Evolutionary conservation across 2,329 filamentous ascomycete genomes (phyloP), one percentile per base, ranked within the genome.

Genomic region (Sclerotinia spermophila): DNA sequence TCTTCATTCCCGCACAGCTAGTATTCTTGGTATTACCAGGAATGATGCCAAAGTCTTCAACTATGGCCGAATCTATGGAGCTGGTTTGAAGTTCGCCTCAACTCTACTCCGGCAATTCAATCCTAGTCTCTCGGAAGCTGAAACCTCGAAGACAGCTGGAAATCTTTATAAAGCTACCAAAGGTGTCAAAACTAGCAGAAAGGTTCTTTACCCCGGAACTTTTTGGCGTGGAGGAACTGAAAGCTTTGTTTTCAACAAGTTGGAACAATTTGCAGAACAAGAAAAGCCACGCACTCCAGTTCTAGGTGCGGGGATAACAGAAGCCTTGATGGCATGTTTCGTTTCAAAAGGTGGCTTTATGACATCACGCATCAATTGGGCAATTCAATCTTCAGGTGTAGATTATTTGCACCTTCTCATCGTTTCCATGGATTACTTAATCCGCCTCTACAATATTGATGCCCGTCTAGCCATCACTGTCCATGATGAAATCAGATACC

Each of bases 41-140:
- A 97, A 97, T 77, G 90, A 97, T 77, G 96, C 96, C 71, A 99
- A 99, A 79, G 89, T 99, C 0, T 99, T 99, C 85, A 99, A 99
- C 80, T 99, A 99, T 77, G 96, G 96, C 11, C 92, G 96, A 55
- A 99, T 99, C 64, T 99, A 99, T 78, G 96, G 96, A n/a, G 96
- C 96, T 6, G 96, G 96, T 0, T 83, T 98, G 66, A 97, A 94
- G 76, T 99, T 99, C 78, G 96, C 96, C 0, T 90, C 92, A 3
- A 96, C 93, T 15, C 84, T 99, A 2, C 86, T 99, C 2, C 89
- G 94, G 11, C 96, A 98, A 78, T 99, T 99, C 83, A 97, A 98
- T 77, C 94, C 95, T 2, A 85, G 82, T 30, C 83, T 99, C 45
- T 91, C 91, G 0, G 96, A 98, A 76, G 83, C 86, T 42, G 86